A percentile compares a stretch with the other conserved stretches of the same genome.
Evolutionary conservation across 352 stramenopile species (phyloP).

Genomic region (Globisporangium iwayamae): DNA sequence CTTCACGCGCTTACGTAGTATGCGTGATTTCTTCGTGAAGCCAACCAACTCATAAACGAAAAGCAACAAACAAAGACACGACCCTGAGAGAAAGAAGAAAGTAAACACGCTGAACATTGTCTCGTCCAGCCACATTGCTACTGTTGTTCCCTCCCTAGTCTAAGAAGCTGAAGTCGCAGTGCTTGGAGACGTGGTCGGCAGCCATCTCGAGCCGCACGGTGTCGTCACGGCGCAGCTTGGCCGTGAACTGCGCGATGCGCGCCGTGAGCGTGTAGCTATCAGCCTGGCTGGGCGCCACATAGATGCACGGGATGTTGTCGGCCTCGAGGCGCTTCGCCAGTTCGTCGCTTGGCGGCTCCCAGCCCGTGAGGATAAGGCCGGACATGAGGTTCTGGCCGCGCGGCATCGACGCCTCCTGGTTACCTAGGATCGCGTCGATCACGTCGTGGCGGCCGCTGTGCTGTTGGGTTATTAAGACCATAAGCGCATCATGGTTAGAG

Average conservation of each 20-base stretch:
- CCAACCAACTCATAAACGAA: neutral
- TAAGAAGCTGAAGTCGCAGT: constrained; percentile 81
- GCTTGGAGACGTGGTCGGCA: constrained; percentile 72
- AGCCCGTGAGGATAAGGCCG: constrained; percentile 81
- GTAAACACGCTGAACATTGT: neutral
- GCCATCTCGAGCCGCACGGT: constrained; percentile 70
- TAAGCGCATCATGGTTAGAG: neutral
- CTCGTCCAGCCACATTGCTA: neutral
- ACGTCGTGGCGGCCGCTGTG: constrained; percentile 81
- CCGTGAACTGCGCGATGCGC: constrained; percentile 74
- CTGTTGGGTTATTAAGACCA: constrained; percentile 19
- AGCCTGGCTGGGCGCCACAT: constrained; percentile 75
- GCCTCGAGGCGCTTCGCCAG: constrained; percentile 66
- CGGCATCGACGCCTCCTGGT: constrained; percentile 67
- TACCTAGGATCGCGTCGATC: constrained; percentile 83
- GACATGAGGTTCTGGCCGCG: constrained; percentile 67
- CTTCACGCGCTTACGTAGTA: neutral
- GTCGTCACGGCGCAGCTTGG: constrained; percentile 79
- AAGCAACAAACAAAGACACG: neutral
- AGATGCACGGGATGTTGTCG: constrained; percentile 87
- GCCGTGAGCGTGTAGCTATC: constrained; percentile 87
- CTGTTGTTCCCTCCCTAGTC: constrained; percentile 16
- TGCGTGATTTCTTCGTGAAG: neutral
- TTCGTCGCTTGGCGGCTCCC: constrained; percentile 66
- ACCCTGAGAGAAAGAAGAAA: constrained; percentile 1